Evolutionary conservation across 257 asterid species (phyloP).

Genomic region (Datura wrightii): DNA sequence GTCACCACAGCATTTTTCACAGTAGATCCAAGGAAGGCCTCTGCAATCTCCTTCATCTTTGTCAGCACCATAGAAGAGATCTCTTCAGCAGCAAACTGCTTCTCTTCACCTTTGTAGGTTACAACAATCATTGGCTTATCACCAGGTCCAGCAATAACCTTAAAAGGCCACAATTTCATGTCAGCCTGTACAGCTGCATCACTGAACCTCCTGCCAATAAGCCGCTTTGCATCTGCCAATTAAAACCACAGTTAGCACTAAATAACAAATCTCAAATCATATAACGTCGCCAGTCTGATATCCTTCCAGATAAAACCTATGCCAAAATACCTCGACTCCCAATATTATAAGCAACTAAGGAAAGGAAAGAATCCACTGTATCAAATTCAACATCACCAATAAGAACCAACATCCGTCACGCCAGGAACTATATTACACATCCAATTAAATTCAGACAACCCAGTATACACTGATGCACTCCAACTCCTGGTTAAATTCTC

Average conservation of each 20-base stretch:
- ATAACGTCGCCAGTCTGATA: not conserved
- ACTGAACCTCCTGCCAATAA: conserved; percentile 42
- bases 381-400: not conserved
- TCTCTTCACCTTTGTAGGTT: conserved; percentile 45
- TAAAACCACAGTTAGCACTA: conserved; percentile 26
- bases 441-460: not conserved
- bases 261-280: conserved; percentile 31
- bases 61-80: conserved; percentile 42
- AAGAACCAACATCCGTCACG: not conserved
- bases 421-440: not conserved
- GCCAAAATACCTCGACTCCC: not conserved
- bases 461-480: not conserved
- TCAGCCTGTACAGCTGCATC: conserved; percentile 41
- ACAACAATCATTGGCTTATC: conserved; percentile 46
- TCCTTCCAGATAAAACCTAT: not conserved
- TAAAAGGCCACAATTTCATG: conserved; percentile 43
- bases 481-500: not conserved
- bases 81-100: conserved; percentile 44
- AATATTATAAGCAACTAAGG: not conserved
- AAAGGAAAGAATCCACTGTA: not conserved
- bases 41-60: conserved; percentile 45
- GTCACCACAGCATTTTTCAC: conserved; percentile 53
- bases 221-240: conserved; percentile 42
- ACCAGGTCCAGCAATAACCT: conserved; percentile 43
- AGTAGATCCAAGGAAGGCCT: conserved; percentile 44